Base-by-base conservation (phyloP, 495 filamentous ascomycete species). In the Extremus antarcticus region DNA sequence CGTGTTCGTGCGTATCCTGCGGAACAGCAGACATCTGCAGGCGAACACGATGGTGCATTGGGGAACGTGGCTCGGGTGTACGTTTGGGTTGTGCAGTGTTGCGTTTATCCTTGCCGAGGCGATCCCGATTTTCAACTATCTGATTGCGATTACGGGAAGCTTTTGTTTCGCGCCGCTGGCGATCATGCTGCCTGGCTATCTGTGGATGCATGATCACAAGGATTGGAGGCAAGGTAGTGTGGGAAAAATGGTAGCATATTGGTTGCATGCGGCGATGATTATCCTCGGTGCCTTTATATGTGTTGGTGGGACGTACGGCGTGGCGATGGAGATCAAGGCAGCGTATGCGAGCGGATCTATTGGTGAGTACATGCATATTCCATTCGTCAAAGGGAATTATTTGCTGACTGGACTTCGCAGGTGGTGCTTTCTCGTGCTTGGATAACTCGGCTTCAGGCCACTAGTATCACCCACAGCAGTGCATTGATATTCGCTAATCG, bases 161-260 rank as follows among this genome's bases (percentile, higher is more conserved):
- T 9, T 62, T 1, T 61, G 58, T 45, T 57, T 60, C 32, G 58
- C 61, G 16, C 61, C 61, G 39, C 13, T 63, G 20, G 58, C 62
- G 2, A 71, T 76, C 23, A 61, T 55, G 19, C 63, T 77, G 40
- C 75, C 73, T 0, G 72, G 70, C 0, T 70, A 66, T 63, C 51
- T 77, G n/a, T 78, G 74, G 75, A 23, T 77, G 23, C 67, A 74
- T 60, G 70, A 70, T 46, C 69, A 74, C 53, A 53, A 55, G 0
- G 53, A 70, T 29, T 74, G 72, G 53, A 58, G 65, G 56, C 67
- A 47, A 3, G 71, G 69, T 0, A 60, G 17, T 20, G 41, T 54
- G 4, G 39, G 25, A 32, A 56, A 66, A 55, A 63, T 65, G 50
- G 25, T 54, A 2, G 39, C 51, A 9, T 72, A 57, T 47, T 56